A percentile compares a stretch with the other conserved stretches of the same genome.
Evolutionary conservation across 108 stramenopile genomes (phyloP).

Genomic region (Skeletonema menzelii): DNA sequence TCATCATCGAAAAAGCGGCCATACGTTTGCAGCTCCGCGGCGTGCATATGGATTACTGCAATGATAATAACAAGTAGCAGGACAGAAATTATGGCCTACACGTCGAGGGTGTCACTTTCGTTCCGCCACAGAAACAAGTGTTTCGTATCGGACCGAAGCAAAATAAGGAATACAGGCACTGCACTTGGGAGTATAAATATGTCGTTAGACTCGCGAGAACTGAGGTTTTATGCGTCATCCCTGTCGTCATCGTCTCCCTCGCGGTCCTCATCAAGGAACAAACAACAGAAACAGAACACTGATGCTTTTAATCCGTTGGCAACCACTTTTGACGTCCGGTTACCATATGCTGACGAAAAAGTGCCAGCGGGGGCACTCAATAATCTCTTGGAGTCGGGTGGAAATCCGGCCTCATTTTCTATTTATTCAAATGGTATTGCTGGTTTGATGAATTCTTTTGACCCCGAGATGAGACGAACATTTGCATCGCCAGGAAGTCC

Average conservation of each 20-base stretch:
- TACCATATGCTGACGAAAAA: not conserved
- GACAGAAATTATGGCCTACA: not conserved
- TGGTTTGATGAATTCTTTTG: conserved; percentile 18
- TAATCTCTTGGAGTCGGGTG: not conserved
- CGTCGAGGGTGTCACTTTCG: conserved; percentile 1
- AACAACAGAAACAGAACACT: not conserved
- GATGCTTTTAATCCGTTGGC: conserved; percentile 8
- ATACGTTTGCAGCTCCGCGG: conserved; percentile 1
- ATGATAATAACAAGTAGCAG: not conserved
- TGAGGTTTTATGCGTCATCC: conserved; percentile 46
- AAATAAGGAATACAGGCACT: not conserved
- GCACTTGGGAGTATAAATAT: conserved; percentile 3
- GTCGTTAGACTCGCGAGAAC: conserved; percentile 55
- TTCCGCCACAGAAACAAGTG: not conserved
- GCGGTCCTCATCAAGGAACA: not conserved
- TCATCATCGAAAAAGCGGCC: conserved; percentile 8
- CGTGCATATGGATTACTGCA: conserved; percentile 5
- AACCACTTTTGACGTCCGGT: not conserved
- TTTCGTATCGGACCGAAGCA: not conserved
- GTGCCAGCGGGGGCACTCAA: not conserved
- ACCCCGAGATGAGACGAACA: conserved; percentile 19
- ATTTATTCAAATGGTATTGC: conserved; percentile 17
- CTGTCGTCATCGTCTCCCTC: conserved; percentile 7
- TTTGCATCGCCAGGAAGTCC: conserved; percentile 5
- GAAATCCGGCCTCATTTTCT: not conserved